Conservation (phyloP, 768 basidiomycete species). For the Saitozyma podzolica region DNA sequence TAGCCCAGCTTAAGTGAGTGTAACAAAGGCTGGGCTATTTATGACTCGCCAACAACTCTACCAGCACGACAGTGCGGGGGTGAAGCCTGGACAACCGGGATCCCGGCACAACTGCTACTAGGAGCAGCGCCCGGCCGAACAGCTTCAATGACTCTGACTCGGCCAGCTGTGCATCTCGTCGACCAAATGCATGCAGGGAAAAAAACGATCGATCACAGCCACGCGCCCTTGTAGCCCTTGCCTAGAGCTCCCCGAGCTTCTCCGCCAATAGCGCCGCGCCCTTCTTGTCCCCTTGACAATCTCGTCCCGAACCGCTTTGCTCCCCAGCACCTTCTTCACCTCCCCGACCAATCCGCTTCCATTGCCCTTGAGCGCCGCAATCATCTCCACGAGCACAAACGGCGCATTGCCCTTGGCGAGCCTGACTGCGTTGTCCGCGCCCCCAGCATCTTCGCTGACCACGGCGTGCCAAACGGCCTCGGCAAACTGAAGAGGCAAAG, state of each 20-base stretch:
- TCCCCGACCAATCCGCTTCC: conserved; percentile 37
- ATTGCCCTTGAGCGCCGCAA: conserved; percentile 33
- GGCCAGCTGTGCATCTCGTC: too few relatives aligned
- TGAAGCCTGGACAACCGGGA: too few relatives aligned
- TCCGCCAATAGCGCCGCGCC: conserved; percentile 72
- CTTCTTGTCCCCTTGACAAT: conserved; percentile 63
- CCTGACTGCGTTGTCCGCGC: conserved; percentile 37
- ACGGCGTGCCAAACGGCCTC: conserved; percentile 39
- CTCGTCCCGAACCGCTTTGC: conserved; percentile 39
- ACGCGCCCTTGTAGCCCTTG: too few relatives aligned
- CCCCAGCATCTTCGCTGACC: conserved; percentile 36
- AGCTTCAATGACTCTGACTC: too few relatives aligned
- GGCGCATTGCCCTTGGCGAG: conserved; percentile 44
- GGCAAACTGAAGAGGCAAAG: conserved; percentile 34
- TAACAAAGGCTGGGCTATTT: too few relatives aligned
- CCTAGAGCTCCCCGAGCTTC: conserved; percentile 55
- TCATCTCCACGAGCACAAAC: conserved; percentile 46
- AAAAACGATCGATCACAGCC: too few relatives aligned
- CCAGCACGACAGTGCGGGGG: too few relatives aligned
- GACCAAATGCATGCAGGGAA: too few relatives aligned
- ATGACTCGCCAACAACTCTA: too few relatives aligned
- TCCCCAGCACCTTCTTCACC: conserved; percentile 46
- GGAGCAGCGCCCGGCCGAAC: too few relatives aligned
- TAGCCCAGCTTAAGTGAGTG: too few relatives aligned
- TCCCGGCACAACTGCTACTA: too few relatives aligned